Evolutionary conservation across 768 basidiomycete genomes (phyloP), one percentile per base, ranked within the genome.

Genomic region (Obba rivulosa): DNA sequence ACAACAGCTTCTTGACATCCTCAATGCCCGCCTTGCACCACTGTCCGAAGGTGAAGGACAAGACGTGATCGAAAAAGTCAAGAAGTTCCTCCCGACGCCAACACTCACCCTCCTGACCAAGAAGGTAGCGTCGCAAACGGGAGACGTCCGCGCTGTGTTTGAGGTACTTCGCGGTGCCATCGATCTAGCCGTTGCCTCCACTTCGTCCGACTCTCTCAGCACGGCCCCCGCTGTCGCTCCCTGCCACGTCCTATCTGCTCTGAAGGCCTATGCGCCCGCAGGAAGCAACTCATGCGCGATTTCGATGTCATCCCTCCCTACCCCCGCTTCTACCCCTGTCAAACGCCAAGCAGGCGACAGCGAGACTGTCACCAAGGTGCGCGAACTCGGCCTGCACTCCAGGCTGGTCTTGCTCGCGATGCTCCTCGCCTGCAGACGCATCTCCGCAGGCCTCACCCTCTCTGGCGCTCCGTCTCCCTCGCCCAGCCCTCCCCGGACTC

Each of bases 141-240:
- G 91, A 14, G 91, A 94, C 57, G 87, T 92, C 8, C 74, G 91
- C 35, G 80, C 77, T 21, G 69, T 91, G 2, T 85, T 94, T 47
- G 87, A 89, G 61, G 85, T 92, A 11, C 72, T 90, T 9, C 78
- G 89, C 24, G 79, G 83, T 10, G 86, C 90, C 8, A 87, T 94
- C 55, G 86, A 90, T 55, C 66, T 83, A 13, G 81, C 83, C 0
- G 68, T 66, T 21, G 59, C 62, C 40, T 53, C 60, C 13, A 56
- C 57, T 13, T 45, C 46, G 1, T 1, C 47, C 10, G 60, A 60
- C 41, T 46, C 56, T 3, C 35, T 61, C 8, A 49, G 57, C 16
- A 50, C 51, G 0, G 55, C 72, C 0, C 71, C 68, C 1, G 47
- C 65, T 4, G 77, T 91, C 22, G 77, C 79, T 0, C 87, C 88